These are phyloP conservation scores for Phalaenopsis aphrodite DNA, from an alignment of 106 monocot genomes.

Conservation along the genomic window DNA sequence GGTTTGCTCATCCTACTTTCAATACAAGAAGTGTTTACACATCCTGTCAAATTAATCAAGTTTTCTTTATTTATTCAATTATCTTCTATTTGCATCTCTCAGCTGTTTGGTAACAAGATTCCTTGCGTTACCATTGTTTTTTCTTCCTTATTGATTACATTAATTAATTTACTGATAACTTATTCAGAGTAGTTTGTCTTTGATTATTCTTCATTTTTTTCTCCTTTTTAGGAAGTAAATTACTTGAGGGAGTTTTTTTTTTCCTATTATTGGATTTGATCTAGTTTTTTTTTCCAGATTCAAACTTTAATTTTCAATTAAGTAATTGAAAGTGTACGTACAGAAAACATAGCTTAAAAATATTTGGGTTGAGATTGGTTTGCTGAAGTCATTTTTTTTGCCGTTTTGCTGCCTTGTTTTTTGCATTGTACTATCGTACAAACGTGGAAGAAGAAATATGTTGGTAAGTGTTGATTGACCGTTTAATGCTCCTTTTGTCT, in stretches of 20 bases:
- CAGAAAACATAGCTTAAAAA: no score
- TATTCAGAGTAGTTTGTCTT: not conserved
- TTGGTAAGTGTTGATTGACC: not conserved
- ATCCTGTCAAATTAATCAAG: not conserved
- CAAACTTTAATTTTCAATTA: not conserved
- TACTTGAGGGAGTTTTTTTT: not conserved
- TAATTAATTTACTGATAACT: not conserved
- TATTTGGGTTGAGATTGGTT: not conserved
- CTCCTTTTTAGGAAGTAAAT: not conserved
- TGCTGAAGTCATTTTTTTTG: not conserved
- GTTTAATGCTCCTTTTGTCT: not conserved
- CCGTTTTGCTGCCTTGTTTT: not conserved
- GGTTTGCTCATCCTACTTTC: constrained; percentile 25
- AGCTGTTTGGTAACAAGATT: not conserved
- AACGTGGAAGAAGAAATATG: not conserved
- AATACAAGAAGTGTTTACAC: not conserved
- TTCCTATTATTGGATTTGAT: not conserved
- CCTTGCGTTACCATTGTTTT: not conserved
- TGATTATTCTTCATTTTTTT: constrained; percentile 1
- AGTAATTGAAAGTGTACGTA: not conserved
- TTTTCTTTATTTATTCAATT: not conserved
- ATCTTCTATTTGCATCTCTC: not conserved
- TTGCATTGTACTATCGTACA: not conserved
- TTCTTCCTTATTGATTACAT: not conserved
- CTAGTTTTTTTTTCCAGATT: not conserved